Conservation (phyloP, 2,329 filamentous ascomycete species). For the Cladosporium austrohemisphaericum region DNA sequence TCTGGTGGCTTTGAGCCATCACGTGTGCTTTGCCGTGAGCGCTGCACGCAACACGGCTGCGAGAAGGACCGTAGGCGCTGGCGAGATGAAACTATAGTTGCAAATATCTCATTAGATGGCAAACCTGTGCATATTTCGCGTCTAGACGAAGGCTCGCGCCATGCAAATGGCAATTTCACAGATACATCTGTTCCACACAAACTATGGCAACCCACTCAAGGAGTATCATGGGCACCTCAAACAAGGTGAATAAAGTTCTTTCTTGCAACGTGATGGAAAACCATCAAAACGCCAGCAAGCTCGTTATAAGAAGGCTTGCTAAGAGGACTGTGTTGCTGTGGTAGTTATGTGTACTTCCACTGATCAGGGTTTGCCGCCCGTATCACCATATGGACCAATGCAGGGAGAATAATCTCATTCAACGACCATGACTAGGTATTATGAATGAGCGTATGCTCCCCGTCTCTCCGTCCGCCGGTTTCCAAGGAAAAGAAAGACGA, state of each 20-base stretch:
- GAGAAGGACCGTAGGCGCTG: constrained; percentile 35
- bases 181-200: constrained; percentile 12
- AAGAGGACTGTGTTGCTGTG: constrained; percentile 16
- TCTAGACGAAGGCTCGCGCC: no score
- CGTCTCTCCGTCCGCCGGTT: no score
- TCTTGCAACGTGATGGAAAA: constrained; percentile 13
- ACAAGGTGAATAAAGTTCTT: constrained; percentile 8
- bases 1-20: constrained; percentile 64
- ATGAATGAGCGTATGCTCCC: no score
- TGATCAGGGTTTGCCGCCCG: no score
- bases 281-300: constrained; percentile 16
- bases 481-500: no score
- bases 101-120: no score
- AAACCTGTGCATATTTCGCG: no score
- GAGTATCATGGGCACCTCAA: constrained; percentile 14
- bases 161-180: no score
- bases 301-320: constrained; percentile 16
- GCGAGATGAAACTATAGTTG: constrained; percentile 23
- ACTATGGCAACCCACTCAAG: constrained; percentile 11
- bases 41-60: constrained; percentile 61
- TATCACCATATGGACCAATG: no score
- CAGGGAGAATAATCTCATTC: no score
- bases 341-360: no score
- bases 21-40: constrained; percentile 62
- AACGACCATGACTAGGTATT: no score